A percentile compares a stretch with the other conserved stretches of the same genome.
These are phyloP conservation scores for Ostreobium quekettii DNA, from an alignment of 139 green algal genomes.

Conservation along the genomic window DNA sequence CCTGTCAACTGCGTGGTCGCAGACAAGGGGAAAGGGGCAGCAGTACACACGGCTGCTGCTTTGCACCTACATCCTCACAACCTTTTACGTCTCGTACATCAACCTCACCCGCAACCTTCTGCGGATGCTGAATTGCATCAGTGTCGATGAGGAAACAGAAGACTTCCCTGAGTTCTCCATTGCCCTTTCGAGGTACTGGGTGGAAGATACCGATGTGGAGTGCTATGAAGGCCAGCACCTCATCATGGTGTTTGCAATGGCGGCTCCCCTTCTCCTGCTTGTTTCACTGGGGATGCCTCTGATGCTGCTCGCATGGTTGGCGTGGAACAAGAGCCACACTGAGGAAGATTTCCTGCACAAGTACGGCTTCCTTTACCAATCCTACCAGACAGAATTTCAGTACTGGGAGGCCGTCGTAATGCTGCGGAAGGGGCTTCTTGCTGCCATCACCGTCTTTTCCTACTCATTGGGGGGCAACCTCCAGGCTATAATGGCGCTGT, in stretches of 20 bases:
- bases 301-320: not conserved
- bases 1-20: not conserved
- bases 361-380: conserved; percentile 2
- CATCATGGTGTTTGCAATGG: not conserved
- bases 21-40: too few species aligned
- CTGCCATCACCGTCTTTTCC: not conserved
- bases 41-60: not conserved
- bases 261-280: not conserved
- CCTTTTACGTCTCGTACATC: conserved; percentile 4
- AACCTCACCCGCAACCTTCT: not conserved
- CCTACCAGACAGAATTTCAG: not conserved
- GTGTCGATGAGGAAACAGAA: not conserved
- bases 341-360: not conserved
- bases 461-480: not conserved
- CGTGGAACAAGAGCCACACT: not conserved
- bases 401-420: conserved; percentile 13
- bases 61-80: not conserved
- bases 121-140: not conserved
- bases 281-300: not conserved
- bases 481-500: not conserved
- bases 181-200: conserved; percentile 14
- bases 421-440: conserved; percentile 1
- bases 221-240: conserved; percentile 9
- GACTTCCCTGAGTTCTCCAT: not conserved
- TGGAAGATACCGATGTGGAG: not conserved